Percentiles rank a stretch among this genome's conserved stretches.
Conservation (phyloP, 306 rosid species). For the Corylus avellana region DNA sequence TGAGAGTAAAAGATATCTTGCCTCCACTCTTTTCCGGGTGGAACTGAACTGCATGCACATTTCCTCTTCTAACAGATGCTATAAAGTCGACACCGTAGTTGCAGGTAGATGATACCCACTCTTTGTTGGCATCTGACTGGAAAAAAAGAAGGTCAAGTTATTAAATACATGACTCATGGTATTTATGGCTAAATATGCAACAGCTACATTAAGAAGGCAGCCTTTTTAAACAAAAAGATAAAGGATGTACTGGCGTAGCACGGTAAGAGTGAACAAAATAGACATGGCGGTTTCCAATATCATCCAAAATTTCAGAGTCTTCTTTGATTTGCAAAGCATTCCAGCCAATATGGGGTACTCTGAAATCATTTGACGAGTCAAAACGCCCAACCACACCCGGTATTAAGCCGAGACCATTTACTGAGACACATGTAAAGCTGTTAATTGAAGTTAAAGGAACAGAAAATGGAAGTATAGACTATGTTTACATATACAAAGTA, state of each 20-base stretch:
- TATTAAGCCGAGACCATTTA: constrained; percentile 90
- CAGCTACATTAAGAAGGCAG: constrained; percentile 4
- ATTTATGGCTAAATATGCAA: constrained; percentile 7
- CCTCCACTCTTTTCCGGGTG: constrained; percentile 99
- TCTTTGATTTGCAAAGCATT: constrained; percentile 68
- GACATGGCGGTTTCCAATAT: constrained; percentile 74
- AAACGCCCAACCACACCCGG: constrained; percentile 92
- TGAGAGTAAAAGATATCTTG: constrained; percentile 41
- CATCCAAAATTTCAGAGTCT: constrained; percentile 83
- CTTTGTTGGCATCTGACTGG: constrained; percentile 86
- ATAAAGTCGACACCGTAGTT: constrained; percentile 85
- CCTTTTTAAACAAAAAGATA: constrained; percentile 16
- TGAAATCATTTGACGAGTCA: constrained; percentile 84
- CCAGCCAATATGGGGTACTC: constrained; percentile 99
- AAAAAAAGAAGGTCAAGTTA: constrained; percentile 8
- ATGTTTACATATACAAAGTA: constrained; percentile 3
- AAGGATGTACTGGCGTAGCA: constrained; percentile 71
- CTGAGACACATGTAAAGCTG: constrained; percentile 51
- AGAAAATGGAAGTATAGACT: constrained; percentile 1
- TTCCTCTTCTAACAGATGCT: constrained; percentile 88
- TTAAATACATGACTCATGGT: constrained; percentile 21
- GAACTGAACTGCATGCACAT: constrained; percentile 95
- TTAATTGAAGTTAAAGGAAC: constrained; percentile 25
- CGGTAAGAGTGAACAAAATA: constrained; percentile 96
- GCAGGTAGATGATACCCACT: constrained; percentile 91